Evolutionary conservation across 2,329 filamentous ascomycete species (phyloP).

Genomic region (Coniochaeta hoffmannii): DNA sequence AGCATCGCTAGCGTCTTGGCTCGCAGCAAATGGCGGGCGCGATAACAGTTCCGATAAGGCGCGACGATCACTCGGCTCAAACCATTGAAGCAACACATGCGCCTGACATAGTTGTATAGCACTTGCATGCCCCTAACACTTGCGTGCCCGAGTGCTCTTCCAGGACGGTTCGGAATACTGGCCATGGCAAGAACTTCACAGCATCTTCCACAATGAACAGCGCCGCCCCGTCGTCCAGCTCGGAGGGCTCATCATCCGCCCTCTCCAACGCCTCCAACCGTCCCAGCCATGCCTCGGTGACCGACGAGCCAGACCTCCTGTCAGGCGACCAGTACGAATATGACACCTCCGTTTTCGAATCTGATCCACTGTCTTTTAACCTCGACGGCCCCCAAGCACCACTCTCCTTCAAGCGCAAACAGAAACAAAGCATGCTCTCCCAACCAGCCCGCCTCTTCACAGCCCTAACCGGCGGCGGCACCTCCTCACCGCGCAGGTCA

Average conservation of each 20-base stretch:
- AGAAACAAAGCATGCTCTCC: constrained; percentile 41
- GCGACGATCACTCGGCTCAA: background rate
- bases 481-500: constrained; percentile 13
- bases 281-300: constrained; percentile 22
- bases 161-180: background rate
- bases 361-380: constrained; percentile 48
- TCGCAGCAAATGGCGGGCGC: no score
- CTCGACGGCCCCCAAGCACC: constrained; percentile 31
- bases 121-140: no score
- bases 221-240: constrained; percentile 2
- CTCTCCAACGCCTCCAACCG: constrained; percentile 16
- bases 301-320: constrained; percentile 40
- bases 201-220: constrained; percentile 9
- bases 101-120: background rate
- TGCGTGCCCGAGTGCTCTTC: no score
- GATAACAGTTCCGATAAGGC: background rate
- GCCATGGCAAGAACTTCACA: background rate
- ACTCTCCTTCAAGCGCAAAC: constrained; percentile 66
- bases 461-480: constrained; percentile 32
- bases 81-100: background rate
- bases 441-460: constrained; percentile 40
- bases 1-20: no score
- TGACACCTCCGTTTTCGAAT: constrained; percentile 34
- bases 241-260: constrained; percentile 22
- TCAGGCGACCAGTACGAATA: constrained; percentile 31